phyloP scores from a whole-genome alignment of 2,329 filamentous ascomycete species.

The Thelonectria discophora region DNA sequence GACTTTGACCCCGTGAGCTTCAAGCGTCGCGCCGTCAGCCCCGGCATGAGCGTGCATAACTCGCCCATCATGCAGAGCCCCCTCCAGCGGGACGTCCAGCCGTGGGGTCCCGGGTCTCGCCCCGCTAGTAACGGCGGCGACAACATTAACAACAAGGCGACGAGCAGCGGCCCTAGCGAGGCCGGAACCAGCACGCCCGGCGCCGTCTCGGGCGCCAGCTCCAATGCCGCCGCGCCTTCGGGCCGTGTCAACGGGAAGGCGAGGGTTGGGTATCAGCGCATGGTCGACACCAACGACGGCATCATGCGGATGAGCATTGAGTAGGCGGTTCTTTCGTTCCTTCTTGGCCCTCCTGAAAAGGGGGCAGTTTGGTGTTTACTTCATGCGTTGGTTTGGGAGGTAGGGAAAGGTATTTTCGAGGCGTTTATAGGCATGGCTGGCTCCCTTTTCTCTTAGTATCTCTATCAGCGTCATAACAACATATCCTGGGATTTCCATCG shows the following conservation, averaged over 20 bases:
- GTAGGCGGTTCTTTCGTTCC: slow-evolving; percentile 49
- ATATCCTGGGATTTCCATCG: slow-evolving; percentile 5
- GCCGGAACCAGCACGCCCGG: slow-evolving; percentile 51
- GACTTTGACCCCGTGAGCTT: slow-evolving; percentile 89
- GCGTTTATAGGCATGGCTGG: slow-evolving; percentile 33
- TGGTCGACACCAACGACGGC: slow-evolving; percentile 94
- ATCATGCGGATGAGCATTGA: slow-evolving; percentile 98
- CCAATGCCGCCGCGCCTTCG: slow-evolving; percentile 47
- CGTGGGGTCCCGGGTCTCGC: slow-evolving; percentile 78
- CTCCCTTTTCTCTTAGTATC: background rate
- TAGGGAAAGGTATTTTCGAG: slow-evolving; percentile 29
- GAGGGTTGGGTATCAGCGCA: slow-evolving; percentile 84
- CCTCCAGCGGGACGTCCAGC: slow-evolving; percentile 72
- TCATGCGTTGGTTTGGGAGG: slow-evolving; percentile 3
- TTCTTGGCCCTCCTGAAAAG: background rate
- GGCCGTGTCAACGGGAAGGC: slow-evolving; percentile 65
- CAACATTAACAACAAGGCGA: too few relatives aligned
- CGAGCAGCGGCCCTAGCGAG: slow-evolving; percentile 63
- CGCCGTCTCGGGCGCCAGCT: slow-evolving; percentile 39
- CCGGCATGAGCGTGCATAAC: slow-evolving; percentile 89
- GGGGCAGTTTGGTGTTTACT: background rate
- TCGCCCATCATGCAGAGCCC: slow-evolving; percentile 89
- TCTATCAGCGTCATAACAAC: background rate
- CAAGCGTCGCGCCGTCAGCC: slow-evolving; percentile 90
- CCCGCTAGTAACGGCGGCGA: slow-evolving; percentile 69